Evolutionary conservation across 768 basidiomycete species (phyloP).

Genomic region (Lactifluus rugatus): DNA sequence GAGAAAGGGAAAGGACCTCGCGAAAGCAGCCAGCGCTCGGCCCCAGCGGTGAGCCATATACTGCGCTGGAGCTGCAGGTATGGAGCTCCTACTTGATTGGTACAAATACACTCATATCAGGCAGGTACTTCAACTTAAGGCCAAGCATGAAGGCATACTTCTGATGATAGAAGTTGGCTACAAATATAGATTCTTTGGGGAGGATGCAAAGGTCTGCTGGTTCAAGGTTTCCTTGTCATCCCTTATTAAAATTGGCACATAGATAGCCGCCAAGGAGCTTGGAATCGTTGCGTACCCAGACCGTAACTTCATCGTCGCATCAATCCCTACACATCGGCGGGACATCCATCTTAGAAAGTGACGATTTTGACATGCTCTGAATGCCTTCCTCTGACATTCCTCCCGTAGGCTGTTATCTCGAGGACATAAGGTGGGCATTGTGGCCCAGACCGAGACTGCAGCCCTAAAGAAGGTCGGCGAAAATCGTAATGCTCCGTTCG

Average conservation of each 20-base stretch:
- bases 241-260: neutral
- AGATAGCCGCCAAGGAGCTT: constrained; percentile 64
- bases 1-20: constrained; percentile 18
- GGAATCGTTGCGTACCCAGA: constrained; percentile 66
- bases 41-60: constrained; percentile 61
- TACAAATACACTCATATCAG: neutral
- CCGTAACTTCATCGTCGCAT: constrained; percentile 67
- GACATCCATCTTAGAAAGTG: constrained; percentile 73
- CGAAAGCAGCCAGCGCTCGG: constrained; percentile 43
- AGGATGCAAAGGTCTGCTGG: constrained; percentile 60
- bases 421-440: constrained; percentile 77
- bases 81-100: constrained; percentile 3
- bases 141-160: constrained; percentile 52
- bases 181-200: constrained; percentile 73
- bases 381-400: neutral
- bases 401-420: constrained; percentile 54
- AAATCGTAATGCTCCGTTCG: constrained; percentile 64
- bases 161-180: constrained; percentile 81
- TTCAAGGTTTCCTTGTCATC: neutral
- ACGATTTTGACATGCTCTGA: constrained; percentile 14
- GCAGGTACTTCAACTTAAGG: constrained; percentile 51
- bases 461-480: constrained; percentile 79
- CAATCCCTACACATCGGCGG: constrained; percentile 58
- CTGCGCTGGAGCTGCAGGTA: constrained; percentile 68
- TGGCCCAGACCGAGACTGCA: constrained; percentile 77